phyloP scores from a whole-genome alignment of 495 filamentous ascomycete species.

The Talaromyces ruber region DNA sequence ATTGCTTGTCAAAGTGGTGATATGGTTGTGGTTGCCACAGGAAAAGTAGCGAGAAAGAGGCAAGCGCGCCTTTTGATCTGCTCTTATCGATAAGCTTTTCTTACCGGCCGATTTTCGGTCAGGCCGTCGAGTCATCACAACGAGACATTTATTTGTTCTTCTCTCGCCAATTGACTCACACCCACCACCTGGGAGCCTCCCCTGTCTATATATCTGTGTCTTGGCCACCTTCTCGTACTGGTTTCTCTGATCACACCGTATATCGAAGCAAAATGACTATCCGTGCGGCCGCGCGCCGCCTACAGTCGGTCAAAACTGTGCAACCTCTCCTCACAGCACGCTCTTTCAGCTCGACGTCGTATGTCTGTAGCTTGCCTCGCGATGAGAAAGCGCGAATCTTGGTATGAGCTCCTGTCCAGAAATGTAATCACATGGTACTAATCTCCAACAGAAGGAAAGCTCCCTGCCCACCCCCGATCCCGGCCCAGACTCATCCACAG shows the following conservation, averaged over 20 bases:
- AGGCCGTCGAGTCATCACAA: neutral
- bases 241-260: neutral
- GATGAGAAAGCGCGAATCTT: conserved; percentile 2
- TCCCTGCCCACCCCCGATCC: conserved; percentile 71
- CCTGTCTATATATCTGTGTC: neutral
- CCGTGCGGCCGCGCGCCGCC: conserved; percentile 31
- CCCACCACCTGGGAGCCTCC: neutral
- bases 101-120: conserved; percentile 3
- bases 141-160: conserved; percentile 4
- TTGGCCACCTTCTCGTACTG: neutral
- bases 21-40: neutral
- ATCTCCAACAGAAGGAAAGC: conserved; percentile 46
- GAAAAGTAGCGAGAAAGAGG: neutral
- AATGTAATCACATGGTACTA: neutral
- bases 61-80: neutral
- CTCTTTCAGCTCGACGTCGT: conserved; percentile 7
- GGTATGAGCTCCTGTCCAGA: neutral
- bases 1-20: neutral
- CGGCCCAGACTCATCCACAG: conserved; percentile 61
- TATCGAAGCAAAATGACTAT: conserved; percentile 9
- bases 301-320: conserved; percentile 14
- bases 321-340: neutral
- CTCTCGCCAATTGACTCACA: conserved; percentile 7
- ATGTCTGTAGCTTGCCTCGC: neutral
- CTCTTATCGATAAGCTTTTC: conserved; percentile 4